Percentiles rank a stretch among this genome's conserved stretches.
Evolutionary conservation across 371 early-diverging fungal species (phyloP).

Genomic region (Syncephalis plumigaleata): DNA sequence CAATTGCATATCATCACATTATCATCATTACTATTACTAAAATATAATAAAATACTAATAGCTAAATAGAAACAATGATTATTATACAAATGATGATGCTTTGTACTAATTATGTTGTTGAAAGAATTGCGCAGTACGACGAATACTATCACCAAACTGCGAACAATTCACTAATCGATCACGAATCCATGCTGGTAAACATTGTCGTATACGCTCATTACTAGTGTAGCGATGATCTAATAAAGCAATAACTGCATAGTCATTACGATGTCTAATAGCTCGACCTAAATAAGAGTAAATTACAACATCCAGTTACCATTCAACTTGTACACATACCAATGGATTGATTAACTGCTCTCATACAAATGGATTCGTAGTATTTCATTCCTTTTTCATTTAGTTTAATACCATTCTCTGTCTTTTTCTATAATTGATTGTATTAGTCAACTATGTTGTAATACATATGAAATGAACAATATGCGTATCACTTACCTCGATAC

Average conservation of each 20-base stretch:
- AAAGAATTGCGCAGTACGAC: slow-evolving; percentile 27
- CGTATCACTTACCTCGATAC: slow-evolving; percentile 2
- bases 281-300: slow-evolving; percentile 29
- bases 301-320: not conserved
- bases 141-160: slow-evolving; percentile 28
- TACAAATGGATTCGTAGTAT: slow-evolving; percentile 82
- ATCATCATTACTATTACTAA: too few relatives aligned
- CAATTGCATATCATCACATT: too few relatives aligned
- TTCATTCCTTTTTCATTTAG: slow-evolving; percentile 27
- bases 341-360: slow-evolving; percentile 94
- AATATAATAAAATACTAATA: too few relatives aligned
- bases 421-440: slow-evolving; percentile 6
- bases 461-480: too few relatives aligned
- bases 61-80: too few relatives aligned
- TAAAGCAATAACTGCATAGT: slow-evolving; percentile 60
- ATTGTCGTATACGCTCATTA: slow-evolving; percentile 23
- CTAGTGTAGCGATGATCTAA: slow-evolving; percentile 43
- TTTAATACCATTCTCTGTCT: not conserved
- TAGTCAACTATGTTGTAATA: too few relatives aligned
- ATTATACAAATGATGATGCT: too few relatives aligned
- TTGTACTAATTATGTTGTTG: slow-evolving; percentile 4
- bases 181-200: slow-evolving; percentile 49
- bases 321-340: slow-evolving; percentile 63
- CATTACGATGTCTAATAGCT: slow-evolving; percentile 76
- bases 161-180: slow-evolving; percentile 24